A percentile compares a stretch with the other conserved stretches of the same genome.
Conservation (phyloP, 2,329 filamentous ascomycete species). For the Orbilia javanica region DNA sequence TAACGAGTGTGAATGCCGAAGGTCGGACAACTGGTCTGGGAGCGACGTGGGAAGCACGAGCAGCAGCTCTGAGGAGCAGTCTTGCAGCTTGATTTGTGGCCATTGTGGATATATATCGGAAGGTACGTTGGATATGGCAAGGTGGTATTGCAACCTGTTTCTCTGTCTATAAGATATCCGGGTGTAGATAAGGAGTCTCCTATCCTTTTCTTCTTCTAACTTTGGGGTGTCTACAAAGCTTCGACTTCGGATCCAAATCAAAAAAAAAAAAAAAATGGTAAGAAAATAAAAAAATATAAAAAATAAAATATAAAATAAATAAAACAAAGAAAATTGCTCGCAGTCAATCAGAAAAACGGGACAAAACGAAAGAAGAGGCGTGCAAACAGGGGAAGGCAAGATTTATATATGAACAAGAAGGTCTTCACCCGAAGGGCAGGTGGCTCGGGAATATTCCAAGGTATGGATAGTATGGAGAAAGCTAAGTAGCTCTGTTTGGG, state of each 20-base stretch:
- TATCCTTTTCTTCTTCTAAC: background rate
- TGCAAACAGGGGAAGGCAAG: slow-evolving; percentile 28
- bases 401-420: slow-evolving; percentile 43
- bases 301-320: background rate
- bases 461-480: slow-evolving; percentile 18
- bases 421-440: slow-evolving; percentile 45
- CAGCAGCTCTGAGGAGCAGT: slow-evolving; percentile 45
- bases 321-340: slow-evolving; percentile 20
- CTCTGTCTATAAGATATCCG: background rate
- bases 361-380: slow-evolving; percentile 5
- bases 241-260: slow-evolving; percentile 1
- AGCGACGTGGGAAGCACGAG: slow-evolving; percentile 39
- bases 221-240: slow-evolving; percentile 9
- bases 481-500: slow-evolving; percentile 26
- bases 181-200: slow-evolving; percentile 12
- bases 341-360: background rate
- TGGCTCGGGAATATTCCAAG: slow-evolving; percentile 56
- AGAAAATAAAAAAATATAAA: background rate
- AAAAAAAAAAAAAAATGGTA: background rate
- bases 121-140: background rate
- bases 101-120: slow-evolving; percentile 29
- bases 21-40: slow-evolving; percentile 38
- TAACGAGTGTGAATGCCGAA: slow-evolving; percentile 33
- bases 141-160: background rate
- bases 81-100: slow-evolving; percentile 50